Evolutionary conservation across 164 flowering plant species (phyloP).

Genomic region (Kingdonia uniflora): DNA sequence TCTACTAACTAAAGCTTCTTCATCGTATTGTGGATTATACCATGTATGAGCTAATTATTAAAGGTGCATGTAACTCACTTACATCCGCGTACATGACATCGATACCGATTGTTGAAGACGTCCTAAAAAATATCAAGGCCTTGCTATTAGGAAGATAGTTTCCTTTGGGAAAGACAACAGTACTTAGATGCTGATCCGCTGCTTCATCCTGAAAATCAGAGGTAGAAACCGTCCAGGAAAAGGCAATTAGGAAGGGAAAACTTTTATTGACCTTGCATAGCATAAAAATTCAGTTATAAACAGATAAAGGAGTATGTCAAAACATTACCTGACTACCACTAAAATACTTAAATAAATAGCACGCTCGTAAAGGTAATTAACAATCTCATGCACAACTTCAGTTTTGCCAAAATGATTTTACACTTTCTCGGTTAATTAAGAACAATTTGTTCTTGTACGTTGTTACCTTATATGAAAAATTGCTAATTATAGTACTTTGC

Average conservation of each 20-base stretch:
- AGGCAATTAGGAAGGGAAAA: constrained; percentile 66
- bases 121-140: constrained; percentile 66
- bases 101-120: constrained; percentile 57
- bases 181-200: constrained; percentile 52
- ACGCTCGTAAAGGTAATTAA: no score
- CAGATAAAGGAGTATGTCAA: no score
- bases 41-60: constrained; percentile 73
- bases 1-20: no score
- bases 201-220: constrained; percentile 53
- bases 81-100: constrained; percentile 73
- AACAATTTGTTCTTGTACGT: no score
- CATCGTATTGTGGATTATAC: no score
- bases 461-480: no score
- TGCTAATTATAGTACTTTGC: no score
- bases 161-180: constrained; percentile 75
- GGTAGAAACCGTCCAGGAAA: constrained; percentile 72
- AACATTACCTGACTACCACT: no score
- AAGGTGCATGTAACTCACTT: constrained; percentile 50
- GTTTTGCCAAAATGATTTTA: no score
- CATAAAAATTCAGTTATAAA: background rate
- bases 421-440: no score
- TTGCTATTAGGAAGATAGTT: constrained; percentile 72
- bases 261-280: constrained; percentile 57
- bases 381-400: no score
- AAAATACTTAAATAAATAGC: no score